Conservation (phyloP, 148 eudicot species). For the Rhododendron mucronatum region DNA sequence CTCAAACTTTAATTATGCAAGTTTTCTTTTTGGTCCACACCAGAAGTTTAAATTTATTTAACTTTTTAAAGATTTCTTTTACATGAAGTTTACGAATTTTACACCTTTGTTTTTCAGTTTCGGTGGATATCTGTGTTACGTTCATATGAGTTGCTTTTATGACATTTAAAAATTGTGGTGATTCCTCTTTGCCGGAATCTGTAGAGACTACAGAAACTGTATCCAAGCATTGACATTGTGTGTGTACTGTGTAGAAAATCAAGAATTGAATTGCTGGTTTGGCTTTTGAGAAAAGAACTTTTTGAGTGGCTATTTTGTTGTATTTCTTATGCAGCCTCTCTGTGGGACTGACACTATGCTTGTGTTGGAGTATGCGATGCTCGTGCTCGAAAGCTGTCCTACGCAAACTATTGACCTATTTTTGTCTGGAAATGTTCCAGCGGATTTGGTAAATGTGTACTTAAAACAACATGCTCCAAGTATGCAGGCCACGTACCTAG, state of each 20-base stretch:
- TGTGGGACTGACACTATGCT: slow-evolving; percentile 89
- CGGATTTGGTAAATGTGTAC: slow-evolving; percentile 92
- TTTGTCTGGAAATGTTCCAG: slow-evolving; percentile 87
- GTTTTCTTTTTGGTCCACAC: background rate
- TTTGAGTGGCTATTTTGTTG: slow-evolving; percentile 9
- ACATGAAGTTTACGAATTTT: background rate
- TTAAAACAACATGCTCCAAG: slow-evolving; percentile 94
- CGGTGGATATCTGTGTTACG: background rate
- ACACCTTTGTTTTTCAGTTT: background rate
- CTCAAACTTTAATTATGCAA: background rate
- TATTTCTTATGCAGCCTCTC: slow-evolving; percentile 81
- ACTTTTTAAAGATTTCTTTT: background rate
- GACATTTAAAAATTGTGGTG: background rate
- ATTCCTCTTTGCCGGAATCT: background rate
- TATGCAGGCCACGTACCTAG: slow-evolving; percentile 95
- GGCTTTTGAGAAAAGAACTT: background rate
- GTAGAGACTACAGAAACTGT: background rate
- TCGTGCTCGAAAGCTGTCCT: slow-evolving; percentile 89
- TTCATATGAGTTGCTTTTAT: background rate
- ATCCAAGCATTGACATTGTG: background rate
- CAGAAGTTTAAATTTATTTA: background rate
- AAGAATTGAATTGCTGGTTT: slow-evolving; percentile 1
- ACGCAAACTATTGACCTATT: slow-evolving; percentile 92
- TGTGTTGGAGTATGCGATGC: slow-evolving; percentile 92
- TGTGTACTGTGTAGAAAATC: background rate